Base-by-base conservation (phyloP, 305 asterid genomes). In the Solanum chacoense region DNA sequence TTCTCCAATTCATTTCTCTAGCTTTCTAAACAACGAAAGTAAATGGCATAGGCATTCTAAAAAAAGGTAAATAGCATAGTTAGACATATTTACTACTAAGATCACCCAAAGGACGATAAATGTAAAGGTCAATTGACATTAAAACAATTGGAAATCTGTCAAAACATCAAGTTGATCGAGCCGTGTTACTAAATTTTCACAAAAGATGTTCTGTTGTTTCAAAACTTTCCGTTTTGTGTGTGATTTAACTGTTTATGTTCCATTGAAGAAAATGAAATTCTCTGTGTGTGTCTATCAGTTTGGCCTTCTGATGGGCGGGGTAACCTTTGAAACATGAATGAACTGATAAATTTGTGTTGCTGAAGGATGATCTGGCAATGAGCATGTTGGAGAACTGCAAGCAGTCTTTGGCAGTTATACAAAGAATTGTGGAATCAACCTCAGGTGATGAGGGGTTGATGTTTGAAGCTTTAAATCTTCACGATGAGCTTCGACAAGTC, bases 381-480 rank as follows among this genome's bases (percentile, higher is more conserved):
- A 93, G 96, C 93, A 91, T 97, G 96, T 71, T 94, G 87, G 96
- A 91, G 86, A 97, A 94, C 86, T 97, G 98, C 96, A 94, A 94
- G 93, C 93, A 92, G 85, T 97, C 95, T 31, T 93, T 94, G 86
- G 93, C 97, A 31, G 91, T 88, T 89, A 92, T 96, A 73, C 96
- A 93, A 92, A 91, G 97, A 91, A 93, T 97, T 55, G 93, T 95
- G 31, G 98, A 96, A 88, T 95, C 87, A 92, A 97, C 98, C 2
- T 91, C 96, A 4, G 98, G 94, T 22, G 96, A 97, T 65, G 98
- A 97, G 90, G 97, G 92, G 76, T 92, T 97, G 94, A 95, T 97
- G 84, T 95, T 97, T 37, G 99, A 97, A 90, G 97, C 98, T 87
- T 92, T 97, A 80, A 94, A 94, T 90, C 96, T 97, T 88, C 98